phyloP scores from a whole-genome alignment of 1,139 yeast species.

The Lodderomyces margitis region DNA sequence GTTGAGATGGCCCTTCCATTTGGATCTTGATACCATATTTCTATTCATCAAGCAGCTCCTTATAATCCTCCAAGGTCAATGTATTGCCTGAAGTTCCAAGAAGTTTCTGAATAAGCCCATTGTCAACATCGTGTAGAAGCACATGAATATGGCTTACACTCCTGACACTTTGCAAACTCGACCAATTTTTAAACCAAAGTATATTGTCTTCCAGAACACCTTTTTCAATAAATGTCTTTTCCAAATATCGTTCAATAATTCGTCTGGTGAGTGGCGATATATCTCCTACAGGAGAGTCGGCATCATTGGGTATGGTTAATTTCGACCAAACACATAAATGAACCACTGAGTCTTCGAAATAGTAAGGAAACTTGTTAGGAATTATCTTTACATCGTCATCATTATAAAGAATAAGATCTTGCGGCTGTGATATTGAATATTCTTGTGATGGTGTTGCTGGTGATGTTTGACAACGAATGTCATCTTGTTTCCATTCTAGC shows the following conservation, averaged over 20 bases:
- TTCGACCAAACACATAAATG: constrained; percentile 49
- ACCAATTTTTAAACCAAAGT: constrained; percentile 65
- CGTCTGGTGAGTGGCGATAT: constrained; percentile 36
- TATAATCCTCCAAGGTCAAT: constrained; percentile 21
- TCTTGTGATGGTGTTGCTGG: constrained; percentile 12
- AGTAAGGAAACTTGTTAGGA: constrained; percentile 45
- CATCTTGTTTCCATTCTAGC: constrained; percentile 33
- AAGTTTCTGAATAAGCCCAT: constrained; percentile 20
- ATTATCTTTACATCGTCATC: constrained; percentile 30
- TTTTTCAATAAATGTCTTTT: constrained; percentile 41
- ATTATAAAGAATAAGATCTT: constrained; percentile 18
- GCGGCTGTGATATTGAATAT: constrained; percentile 14
- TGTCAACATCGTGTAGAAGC: constrained; percentile 33
- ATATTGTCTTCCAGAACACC: constrained; percentile 40
- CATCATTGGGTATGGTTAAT: constrained; percentile 31
- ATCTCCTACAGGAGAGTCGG: constrained; percentile 41
- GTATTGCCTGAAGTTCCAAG: constrained; percentile 22
- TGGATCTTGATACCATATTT: constrained; percentile 5
- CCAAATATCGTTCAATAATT: constrained; percentile 38
- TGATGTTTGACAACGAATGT: constrained; percentile 24
- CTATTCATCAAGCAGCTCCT: constrained; percentile 8
- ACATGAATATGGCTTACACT: constrained; percentile 61
- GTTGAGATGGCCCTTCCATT: too few relatives aligned
- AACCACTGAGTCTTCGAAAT: constrained; percentile 32
- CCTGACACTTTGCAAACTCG: constrained; percentile 56